Conservation (phyloP, 345 rosid genomes). For the Rhodamnia rubescens region DNA sequence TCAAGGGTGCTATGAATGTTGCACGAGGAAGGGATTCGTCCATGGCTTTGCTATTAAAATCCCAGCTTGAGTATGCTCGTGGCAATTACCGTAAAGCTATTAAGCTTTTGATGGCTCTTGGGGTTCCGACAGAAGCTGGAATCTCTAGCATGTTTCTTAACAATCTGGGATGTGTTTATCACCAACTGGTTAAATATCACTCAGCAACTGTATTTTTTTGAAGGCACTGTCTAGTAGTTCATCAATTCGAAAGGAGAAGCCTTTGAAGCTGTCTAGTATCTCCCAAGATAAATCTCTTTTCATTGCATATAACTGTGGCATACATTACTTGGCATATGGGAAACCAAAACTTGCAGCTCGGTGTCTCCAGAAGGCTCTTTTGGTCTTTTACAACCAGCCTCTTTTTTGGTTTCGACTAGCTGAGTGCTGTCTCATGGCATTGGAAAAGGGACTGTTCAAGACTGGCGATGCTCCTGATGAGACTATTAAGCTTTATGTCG, state of each 20-base stretch:
- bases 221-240: constrained; percentile 64
- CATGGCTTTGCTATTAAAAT: constrained; percentile 78
- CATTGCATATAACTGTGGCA: constrained; percentile 74
- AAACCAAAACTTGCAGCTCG: constrained; percentile 83
- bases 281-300: constrained; percentile 83
- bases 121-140: constrained; percentile 54
- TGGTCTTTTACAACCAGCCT: constrained; percentile 52
- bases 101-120: constrained; percentile 76
- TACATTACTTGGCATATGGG: constrained; percentile 76
- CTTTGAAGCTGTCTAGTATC: constrained; percentile 48
- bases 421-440: constrained; percentile 89
- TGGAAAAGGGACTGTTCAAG: constrained; percentile 56
- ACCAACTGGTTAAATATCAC: constrained; percentile 64
- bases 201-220: constrained; percentile 50
- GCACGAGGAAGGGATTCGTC: constrained; percentile 87
- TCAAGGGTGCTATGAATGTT: constrained; percentile 88
- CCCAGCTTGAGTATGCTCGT: constrained; percentile 96
- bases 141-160: constrained; percentile 74
- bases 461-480: constrained; percentile 26
- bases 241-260: constrained; percentile 65
- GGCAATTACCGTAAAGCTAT: constrained; percentile 92
- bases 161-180: constrained; percentile 90
- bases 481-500: constrained; percentile 43
- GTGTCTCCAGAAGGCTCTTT: constrained; percentile 75
- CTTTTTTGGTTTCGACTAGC: constrained; percentile 92